Evolutionary conservation across 352 stramenopile genomes (phyloP).

Genomic region (Phytophthora hybrid): DNA sequence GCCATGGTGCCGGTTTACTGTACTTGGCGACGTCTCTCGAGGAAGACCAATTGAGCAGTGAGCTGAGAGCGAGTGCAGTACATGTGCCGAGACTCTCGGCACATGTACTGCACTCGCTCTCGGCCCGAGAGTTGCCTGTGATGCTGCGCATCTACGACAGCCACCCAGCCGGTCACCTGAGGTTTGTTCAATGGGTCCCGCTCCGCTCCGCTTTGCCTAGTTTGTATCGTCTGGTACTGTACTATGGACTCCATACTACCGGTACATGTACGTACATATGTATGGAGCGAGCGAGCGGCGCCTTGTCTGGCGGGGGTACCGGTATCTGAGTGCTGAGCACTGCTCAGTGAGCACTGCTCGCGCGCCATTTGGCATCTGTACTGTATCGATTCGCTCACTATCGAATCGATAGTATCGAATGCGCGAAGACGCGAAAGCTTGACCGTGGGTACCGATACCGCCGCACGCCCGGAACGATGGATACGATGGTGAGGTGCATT

Average conservation of each 20-base stretch:
- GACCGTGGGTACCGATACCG: constrained; percentile 19
- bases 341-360: background rate
- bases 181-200: constrained; percentile 30
- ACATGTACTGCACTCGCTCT: constrained; percentile 1
- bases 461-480: constrained; percentile 32
- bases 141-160: constrained; percentile 20
- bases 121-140: background rate
- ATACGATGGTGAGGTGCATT: constrained; percentile 39
- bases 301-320: background rate
- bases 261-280: too few species aligned
- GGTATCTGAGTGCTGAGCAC: background rate
- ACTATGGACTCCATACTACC: too few species aligned
- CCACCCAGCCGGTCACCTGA: constrained; percentile 25
- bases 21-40: background rate
- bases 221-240: constrained; percentile 35
- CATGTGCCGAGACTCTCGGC: too few species aligned
- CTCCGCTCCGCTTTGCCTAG: constrained; percentile 36
- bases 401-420: background rate
- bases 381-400: constrained; percentile 9
- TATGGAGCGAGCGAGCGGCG: constrained; percentile 9
- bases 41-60: constrained; percentile 31
- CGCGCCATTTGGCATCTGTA: constrained; percentile 17
- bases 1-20: constrained; percentile 16
- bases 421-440: constrained; percentile 29
- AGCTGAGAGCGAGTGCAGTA: constrained; percentile 10